These are phyloP conservation scores for Colletotrichum spaethianum DNA, from an alignment of 2,329 filamentous ascomycete genomes.

Conservation along the genomic window DNA sequence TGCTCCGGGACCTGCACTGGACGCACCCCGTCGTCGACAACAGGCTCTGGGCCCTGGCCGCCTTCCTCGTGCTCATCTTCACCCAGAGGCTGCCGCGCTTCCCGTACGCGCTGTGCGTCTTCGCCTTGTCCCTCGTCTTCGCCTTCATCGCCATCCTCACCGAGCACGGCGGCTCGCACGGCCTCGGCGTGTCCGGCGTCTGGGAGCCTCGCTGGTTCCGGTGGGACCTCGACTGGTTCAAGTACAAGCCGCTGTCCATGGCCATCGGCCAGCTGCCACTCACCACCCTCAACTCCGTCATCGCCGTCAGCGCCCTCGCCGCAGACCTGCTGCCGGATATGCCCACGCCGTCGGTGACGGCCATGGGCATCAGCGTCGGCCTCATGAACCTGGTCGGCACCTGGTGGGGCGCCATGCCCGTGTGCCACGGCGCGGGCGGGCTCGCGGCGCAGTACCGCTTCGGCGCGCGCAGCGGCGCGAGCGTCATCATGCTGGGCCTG, in stretches of 20 bases:
- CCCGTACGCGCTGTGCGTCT: constrained; percentile 84
- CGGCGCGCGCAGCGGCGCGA: constrained; percentile 88
- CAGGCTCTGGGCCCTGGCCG: constrained; percentile 80
- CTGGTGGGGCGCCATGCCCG: constrained; percentile 96
- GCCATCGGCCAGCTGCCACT: constrained; percentile 90
- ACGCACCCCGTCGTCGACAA: constrained; percentile 80
- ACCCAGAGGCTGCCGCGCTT: constrained; percentile 76
- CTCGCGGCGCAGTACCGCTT: constrained; percentile 93
- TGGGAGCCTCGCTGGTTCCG: constrained; percentile 71
- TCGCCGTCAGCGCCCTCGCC: constrained; percentile 87
- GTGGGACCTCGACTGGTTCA: constrained; percentile 58
- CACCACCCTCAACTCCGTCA: constrained; percentile 92
- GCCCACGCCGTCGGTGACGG: constrained; percentile 78
- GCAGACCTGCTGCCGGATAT: constrained; percentile 81
- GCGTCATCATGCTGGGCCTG: constrained; percentile 82
- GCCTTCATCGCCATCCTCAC: constrained; percentile 62
- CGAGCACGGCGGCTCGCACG: constrained; percentile 41
- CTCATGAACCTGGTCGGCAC: constrained; percentile 87
- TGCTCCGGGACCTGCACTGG: constrained; percentile 81
- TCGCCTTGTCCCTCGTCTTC: constrained; percentile 77
- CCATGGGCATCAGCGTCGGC: constrained; percentile 85
- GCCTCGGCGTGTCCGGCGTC: constrained; percentile 67
- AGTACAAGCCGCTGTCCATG: constrained; percentile 62
- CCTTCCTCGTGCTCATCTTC: constrained; percentile 79
- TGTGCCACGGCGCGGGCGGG: constrained; percentile 93